Evolutionary conservation across 164 flowering plant genomes (phyloP), one percentile per base, ranked within the genome.

Genomic region (Tinospora cordifolia): DNA sequence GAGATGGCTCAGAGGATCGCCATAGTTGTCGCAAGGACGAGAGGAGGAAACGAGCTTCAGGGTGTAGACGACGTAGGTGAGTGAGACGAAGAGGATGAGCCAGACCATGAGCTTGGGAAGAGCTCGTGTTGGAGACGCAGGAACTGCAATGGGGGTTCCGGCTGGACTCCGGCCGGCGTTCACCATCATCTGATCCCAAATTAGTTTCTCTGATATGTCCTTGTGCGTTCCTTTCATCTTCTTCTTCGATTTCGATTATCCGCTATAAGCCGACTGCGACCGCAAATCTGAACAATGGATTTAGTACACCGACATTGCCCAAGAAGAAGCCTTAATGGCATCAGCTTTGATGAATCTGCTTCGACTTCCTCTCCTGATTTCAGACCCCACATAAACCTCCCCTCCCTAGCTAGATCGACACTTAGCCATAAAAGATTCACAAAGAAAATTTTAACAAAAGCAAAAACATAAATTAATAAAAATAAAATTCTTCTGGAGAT

Each of bases 61-160:
- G 0, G 97, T 85, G 85, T 91, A 91, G 68, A 86, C 78, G 15
- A 88, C 66, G 70, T 87, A 93, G 19, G 97, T 83, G 63, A 84
- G 73, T 21, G 91, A 85, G 64, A 89, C 80, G 75, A 82, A 78
- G 70, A 91, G 77, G 79, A 90, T 81, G 27, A 88, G 79, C 77
- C 79, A 84, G 22, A 85, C 69, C 83, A 93, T 71, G 21, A 88
- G 81, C 73, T 76, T 86, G 3, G 90, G 83, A 0, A 79, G 62
- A 57, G 74, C 62, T 59, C 83, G 66, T 26, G 77, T 5, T 57
- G 73, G 15, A 65, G 69, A 21, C 49, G 72, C 17, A 19, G 69
- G 57, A 17, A 67, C 75, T 40, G 74, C 3, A 68, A 69, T 66
- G 68, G 78, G 19, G 26, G 36, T 60, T 0, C 64, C 72, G 0